Conservation (phyloP, 225 moss, liverwort and hornwort species). For the Polytrichum formosum region DNA sequence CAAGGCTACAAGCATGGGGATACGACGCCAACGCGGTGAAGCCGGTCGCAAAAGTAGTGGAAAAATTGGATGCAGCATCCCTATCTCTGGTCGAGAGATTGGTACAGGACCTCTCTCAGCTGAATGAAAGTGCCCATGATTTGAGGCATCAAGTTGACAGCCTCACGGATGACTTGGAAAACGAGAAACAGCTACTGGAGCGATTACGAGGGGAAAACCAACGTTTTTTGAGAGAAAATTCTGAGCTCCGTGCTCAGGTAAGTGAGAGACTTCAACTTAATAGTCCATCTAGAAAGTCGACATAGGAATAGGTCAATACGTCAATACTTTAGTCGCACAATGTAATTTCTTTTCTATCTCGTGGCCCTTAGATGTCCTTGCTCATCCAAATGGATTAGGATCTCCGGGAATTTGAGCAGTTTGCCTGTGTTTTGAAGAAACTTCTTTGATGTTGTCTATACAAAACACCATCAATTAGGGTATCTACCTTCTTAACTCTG, state of each 20-base stretch:
- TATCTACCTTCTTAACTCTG: too few relatives aligned
- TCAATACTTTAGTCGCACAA: too few relatives aligned
- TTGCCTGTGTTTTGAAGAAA: too few relatives aligned
- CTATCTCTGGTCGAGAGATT: constrained; percentile 59
- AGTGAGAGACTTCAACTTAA: constrained; percentile 6
- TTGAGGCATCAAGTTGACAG: constrained; percentile 45
- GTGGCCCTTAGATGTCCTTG: too few relatives aligned
- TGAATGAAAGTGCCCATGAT: constrained; percentile 59
- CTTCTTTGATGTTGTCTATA: too few relatives aligned
- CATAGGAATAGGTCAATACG: too few relatives aligned
- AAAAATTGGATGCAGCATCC: constrained; percentile 51
- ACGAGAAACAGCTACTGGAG: constrained; percentile 54
- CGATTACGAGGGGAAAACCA: constrained; percentile 47
- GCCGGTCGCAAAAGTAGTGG: constrained; percentile 52
- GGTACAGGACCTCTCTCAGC: constrained; percentile 60
- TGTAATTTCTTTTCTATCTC: too few relatives aligned
- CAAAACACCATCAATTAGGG: too few relatives aligned
- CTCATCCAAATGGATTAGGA: too few relatives aligned
- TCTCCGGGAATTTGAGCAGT: too few relatives aligned
- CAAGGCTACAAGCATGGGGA: constrained; percentile 74
- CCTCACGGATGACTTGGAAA: constrained; percentile 40
- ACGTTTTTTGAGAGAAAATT: constrained; percentile 44
- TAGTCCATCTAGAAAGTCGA: too few relatives aligned
- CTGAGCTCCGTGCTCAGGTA: constrained; percentile 46
- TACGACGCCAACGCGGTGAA: constrained; percentile 55